Base-by-base conservation (phyloP, 352 stramenopile species). In the Pythium phragmiticola region DNA sequence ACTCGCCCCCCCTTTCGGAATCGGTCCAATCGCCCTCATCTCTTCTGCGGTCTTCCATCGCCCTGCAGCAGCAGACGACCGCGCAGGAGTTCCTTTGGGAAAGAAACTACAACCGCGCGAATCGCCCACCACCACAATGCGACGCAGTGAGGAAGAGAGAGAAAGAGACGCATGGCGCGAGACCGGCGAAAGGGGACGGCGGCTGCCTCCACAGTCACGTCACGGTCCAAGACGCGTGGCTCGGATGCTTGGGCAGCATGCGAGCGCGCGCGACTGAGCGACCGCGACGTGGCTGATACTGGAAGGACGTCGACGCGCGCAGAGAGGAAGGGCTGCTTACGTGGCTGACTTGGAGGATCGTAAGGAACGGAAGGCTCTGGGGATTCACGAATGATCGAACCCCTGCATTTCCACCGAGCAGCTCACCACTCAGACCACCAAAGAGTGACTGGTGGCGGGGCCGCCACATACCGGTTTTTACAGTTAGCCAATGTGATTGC, bases 201-300 rank as follows among this genome's bases (percentile, higher is more conserved):
- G 73, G 70, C 74, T 79, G 80, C 80, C 80, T 88, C 75, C 82
- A 84, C 75, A 88, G 82, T 60, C 80, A 72, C 82, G 73, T 73
- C 71, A 60, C 63, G 51, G 43, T 50, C 30, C 56, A 45, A 30
- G 26, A 8, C 13, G 45, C 60, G 60, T 51, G 51, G 30, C 56
- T 60, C 63, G 49, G 55, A 70, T 61, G 49, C 56, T 16, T 14
- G 4, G 23, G 12, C 16, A 19, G 49, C 52, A 65, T 60, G 56
- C 46, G 52, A 47, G 21, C 21, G 61, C 45, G 51, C 51, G 21
- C 28, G 51, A 19, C 4, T n/a, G 46, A 30, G 45, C 59, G 59
- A 63, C 60, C 53, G 56, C 39, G 47, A 59, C 60, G 60, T 60
- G 41, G 46, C 56, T 50, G 43, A 64, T 66, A 53, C 65, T 62